Evolutionary conservation across 345 rosid genomes (phyloP), one percentile per base, ranked within the genome.

Genomic region (Acer negundo): DNA sequence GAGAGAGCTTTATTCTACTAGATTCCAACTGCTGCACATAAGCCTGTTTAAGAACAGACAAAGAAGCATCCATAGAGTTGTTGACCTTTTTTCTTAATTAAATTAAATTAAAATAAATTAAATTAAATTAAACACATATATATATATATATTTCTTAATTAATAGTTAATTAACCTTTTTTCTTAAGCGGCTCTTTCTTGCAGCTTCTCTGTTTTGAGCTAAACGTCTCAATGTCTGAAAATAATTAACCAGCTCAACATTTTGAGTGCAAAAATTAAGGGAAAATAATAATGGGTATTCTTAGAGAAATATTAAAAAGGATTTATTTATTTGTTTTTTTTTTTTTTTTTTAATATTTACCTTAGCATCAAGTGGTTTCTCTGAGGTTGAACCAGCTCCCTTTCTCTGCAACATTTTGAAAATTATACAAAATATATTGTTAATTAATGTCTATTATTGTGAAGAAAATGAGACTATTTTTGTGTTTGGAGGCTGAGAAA

Each of bases 171-270:
- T 24, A 7, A 89, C 99, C 94, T 96, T 96, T 88, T 96, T 96
- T 79, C 99, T 91, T 17, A 96, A 89, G 69, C 99, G 95, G 78
- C 99, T 96, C 85, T 96, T 96, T 76, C 90, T 92, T 73, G 99
- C 99, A 84, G 99, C 99, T 90, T 96, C 99, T 88, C 99, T 92
- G 88, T 96, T 96, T 79, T 96, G 99, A 76, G 99, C 99, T 75
- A 96, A 89, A 72, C 99, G 97, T 88, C 99, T 94, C 74, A 92
- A 73, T 80, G 97, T 94, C 99, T 96, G 90, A 79, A 79, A 74
- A 64, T 69, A 80, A 44, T 47, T 17, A 35, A 35, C 4, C 38
- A 68, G 70, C 35, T 56, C 64, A 42, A 74, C 15, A 9, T 75
- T 63, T 53, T 64, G 46, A 42, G 46, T 67, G 19, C 42, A 59